These are phyloP conservation scores for Pestalotiopsis fici DNA, from an alignment of 2,329 filamentous ascomycete genomes.

Conservation along the genomic window DNA sequence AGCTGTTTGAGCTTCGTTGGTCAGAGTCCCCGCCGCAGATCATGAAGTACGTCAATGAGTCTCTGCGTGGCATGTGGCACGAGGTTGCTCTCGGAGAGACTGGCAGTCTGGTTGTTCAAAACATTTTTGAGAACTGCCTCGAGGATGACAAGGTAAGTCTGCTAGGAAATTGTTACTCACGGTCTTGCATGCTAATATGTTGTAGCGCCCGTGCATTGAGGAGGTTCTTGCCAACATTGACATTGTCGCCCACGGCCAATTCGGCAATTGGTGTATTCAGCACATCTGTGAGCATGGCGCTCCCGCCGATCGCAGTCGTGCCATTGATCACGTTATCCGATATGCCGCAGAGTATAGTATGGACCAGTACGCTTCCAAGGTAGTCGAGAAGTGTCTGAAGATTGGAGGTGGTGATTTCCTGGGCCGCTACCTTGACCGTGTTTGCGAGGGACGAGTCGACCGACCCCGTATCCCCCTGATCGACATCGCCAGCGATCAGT, in stretches of 20 bases:
- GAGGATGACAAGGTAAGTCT: slow-evolving; percentile 90
- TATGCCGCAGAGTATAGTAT: slow-evolving; percentile 97
- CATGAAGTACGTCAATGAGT: slow-evolving; percentile 97
- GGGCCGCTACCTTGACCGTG: slow-evolving; percentile 86
- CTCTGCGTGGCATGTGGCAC: slow-evolving; percentile 96
- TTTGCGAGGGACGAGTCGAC: slow-evolving; percentile 88
- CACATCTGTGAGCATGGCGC: slow-evolving; percentile 97
- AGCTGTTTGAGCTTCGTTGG: slow-evolving; percentile 97
- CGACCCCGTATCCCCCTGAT: slow-evolving; percentile 95
- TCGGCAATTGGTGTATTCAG: slow-evolving; percentile 99
- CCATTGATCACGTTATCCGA: slow-evolving; percentile 91
- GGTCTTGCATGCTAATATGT: slow-evolving; percentile 42
- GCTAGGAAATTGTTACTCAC: neutral
- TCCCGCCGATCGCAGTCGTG: slow-evolving; percentile 86
- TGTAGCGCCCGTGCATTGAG: slow-evolving; percentile 84
- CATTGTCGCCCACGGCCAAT: slow-evolving; percentile 94
- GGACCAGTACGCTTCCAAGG: slow-evolving; percentile 98
- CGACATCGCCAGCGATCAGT: slow-evolving; percentile 97
- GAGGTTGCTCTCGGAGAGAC: slow-evolving; percentile 97
- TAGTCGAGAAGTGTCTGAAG: slow-evolving; percentile 98
- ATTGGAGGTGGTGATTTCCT: slow-evolving; percentile 91
- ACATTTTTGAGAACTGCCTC: slow-evolving; percentile 98
- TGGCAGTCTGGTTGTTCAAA: slow-evolving; percentile 95
- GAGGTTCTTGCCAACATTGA: slow-evolving; percentile 95
- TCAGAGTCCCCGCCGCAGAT: slow-evolving; percentile 92